Percentiles rank a stretch among this genome's conserved stretches.
These are phyloP conservation scores for Tausonia pullulans DNA, from an alignment of 1,284 basidiomycete genomes.

Conservation along the genomic window DNA sequence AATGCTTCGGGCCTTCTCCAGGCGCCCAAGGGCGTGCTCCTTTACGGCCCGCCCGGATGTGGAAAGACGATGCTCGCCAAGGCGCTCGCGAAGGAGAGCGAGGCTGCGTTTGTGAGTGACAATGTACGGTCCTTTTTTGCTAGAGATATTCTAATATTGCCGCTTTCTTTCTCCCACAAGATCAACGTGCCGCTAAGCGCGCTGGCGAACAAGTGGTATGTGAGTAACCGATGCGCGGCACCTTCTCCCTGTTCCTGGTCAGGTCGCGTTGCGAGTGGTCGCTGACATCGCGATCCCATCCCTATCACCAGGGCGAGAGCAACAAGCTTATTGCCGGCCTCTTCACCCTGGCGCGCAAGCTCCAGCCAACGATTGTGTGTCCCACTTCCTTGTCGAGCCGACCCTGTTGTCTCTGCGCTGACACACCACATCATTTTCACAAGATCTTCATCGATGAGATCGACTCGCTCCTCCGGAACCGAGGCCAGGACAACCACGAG, in stretches of 20 bases:
- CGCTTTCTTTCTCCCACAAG: neutral
- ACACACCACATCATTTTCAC: neutral
- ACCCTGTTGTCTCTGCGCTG: neutral
- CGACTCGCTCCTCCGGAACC: slow-evolving; percentile 80
- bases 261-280: too few relatives aligned
- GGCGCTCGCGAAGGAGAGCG: slow-evolving; percentile 89
- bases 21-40: slow-evolving; percentile 55
- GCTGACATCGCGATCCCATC: too few relatives aligned
- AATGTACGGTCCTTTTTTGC: slow-evolving; percentile 35
- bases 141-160: too few relatives aligned
- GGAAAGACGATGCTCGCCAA: slow-evolving; percentile 94
- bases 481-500: slow-evolving; percentile 81
- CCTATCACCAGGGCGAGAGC: slow-evolving; percentile 45
- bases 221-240: too few relatives aligned
- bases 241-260: too few relatives aligned
- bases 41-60: slow-evolving; percentile 84
- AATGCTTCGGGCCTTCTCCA: slow-evolving; percentile 51
- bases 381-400: neutral
- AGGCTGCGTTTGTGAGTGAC: slow-evolving; percentile 88
- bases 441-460: slow-evolving; percentile 71
- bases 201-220: slow-evolving; percentile 90
- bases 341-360: slow-evolving; percentile 61
- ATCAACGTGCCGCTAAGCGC: slow-evolving; percentile 69
- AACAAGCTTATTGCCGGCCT: slow-evolving; percentile 91
- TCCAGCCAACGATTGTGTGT: slow-evolving; percentile 54